phyloP scores from a whole-genome alignment of 1,139 yeast genomes.

The Yamadazyma triangularis region DNA sequence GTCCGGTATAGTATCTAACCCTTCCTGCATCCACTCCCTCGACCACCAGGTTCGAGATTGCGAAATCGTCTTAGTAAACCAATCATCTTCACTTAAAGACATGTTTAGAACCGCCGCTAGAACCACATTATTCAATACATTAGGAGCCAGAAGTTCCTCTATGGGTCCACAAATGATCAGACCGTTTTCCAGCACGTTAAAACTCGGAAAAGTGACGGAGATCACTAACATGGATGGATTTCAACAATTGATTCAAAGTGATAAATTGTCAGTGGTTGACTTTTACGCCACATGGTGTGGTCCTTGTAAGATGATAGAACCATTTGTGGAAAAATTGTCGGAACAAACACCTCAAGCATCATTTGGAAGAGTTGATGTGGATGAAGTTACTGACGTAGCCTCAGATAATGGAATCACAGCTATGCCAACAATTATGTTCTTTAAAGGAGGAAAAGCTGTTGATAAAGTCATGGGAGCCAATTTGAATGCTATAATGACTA shows the following conservation, averaged over 20 bases:
- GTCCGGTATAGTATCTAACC: not conserved
- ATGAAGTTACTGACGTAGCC: conserved; percentile 70
- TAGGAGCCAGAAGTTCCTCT: conserved; percentile 4
- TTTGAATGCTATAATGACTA: no score
- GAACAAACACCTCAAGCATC: conserved; percentile 35
- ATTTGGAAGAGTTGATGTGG: conserved; percentile 26
- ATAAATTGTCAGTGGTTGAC: conserved; percentile 34
- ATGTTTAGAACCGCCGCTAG: not conserved
- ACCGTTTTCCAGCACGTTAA: conserved; percentile 4
- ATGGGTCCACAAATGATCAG: conserved; percentile 1
- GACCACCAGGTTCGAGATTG: no score
- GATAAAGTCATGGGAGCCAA: conserved; percentile 76
- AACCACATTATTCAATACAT: no score
- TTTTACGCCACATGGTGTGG: conserved; percentile 48
- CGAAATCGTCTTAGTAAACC: no score
- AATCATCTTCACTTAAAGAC: no score
- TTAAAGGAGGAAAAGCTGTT: conserved; percentile 70
- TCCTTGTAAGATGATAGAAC: conserved; percentile 42
- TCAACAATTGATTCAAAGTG: conserved; percentile 14
- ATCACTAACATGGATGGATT: conserved; percentile 15
- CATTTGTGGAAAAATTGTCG: conserved; percentile 32
- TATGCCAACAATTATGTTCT: conserved; percentile 85
- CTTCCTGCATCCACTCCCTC: not conserved
- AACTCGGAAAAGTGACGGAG: conserved; percentile 16
- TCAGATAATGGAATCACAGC: conserved; percentile 69